Base-by-base conservation (phyloP, 495 filamentous ascomycete species). In the Hypoxylon fragiforme region DNA sequence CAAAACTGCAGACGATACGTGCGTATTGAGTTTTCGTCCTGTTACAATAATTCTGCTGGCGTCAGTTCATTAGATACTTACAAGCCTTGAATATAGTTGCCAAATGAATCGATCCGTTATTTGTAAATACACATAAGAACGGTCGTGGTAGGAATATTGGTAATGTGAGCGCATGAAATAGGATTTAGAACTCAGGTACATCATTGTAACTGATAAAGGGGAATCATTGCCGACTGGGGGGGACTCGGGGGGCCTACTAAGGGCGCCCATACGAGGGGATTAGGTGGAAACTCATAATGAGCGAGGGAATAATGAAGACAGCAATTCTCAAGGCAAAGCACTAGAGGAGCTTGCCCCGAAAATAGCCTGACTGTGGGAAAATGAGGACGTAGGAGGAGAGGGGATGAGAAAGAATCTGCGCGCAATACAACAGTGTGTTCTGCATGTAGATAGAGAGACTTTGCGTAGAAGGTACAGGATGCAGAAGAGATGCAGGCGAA, bases 1-100 rank as follows among this genome's bases (percentile, higher is more conserved):
- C 39, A 32, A 44, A 46, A 44, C 32, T 14, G 40, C 40, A 46
- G 21, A 36, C 47, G 36, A 51, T 7, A 45, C 30, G 51, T 56
- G 24, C 41, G 46, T 37, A 30, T 16, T 28, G 4, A 19, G 37
- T 7, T 44, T 39, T n/a, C 22, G 11, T 32, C 16, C 43, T 56
- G 15, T 56, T 37, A 14, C 46, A 26, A 50, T 6, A 21, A 26
- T 21, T 24, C 58, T 61, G 34, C 9, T 7, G 12, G 51, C 18
- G 51, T 61, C 19, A 61, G 47, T 39, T 47, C 36, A 7, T 7
- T 26, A 13, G 20, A 20, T 36, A 44, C 16, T n/a, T n/a, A n/a
- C n/a, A n/a, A n/a, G 9, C 24, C 24, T 28, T 28, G 4, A 9
- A 4, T 28, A 28, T 28, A 9, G 24, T 28, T 28, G 24, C 4